Base-by-base conservation (phyloP, 1,284 basidiomycete species). In the Pulchroboletus neoregius region DNA sequence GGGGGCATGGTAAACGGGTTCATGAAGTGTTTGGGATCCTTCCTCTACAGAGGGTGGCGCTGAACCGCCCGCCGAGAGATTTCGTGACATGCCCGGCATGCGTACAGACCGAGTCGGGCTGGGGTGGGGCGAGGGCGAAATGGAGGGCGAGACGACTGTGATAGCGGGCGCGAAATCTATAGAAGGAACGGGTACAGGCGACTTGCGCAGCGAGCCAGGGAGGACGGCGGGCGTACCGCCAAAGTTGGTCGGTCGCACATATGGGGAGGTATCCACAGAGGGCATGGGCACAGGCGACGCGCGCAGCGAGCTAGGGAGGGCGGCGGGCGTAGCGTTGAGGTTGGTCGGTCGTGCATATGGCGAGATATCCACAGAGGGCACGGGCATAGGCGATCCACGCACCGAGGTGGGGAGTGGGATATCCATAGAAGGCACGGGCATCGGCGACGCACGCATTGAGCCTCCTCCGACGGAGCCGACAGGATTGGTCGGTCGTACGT, bases 11-110 rank as follows among this genome's bases (percentile, higher is more conserved):
- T 24, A 32, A 1, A 41, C 35, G 5, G 22, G 47, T 1, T 60
- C 57, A 34, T 60, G 59, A 3, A 60, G 38, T 4, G 60, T 61
- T 24, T 50, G 57, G 3, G 57, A 56, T 10, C 47, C 49, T 0
- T 55, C 57, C 0, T 58, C 59, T 11, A 31, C 15, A 3, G 34
- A 13, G 2, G 20, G 26, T 18, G 13, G 20, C 0, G 24, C 56
- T 9, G 13, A 24, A 1, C 4, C 4, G 13, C 22, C 15, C 3
- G 12, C 41, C 5, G 43, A 36, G 5, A 23, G 37, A 11, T 13
- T 30, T 5, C 23, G 47, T 8, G 44, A 36, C 2, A 26, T 10
- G 7, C 31, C 27, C 3, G 35, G 3, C 23, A 11, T 6, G 11
- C 33, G 39, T 4, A 8, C 13, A 9, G 57, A 48, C 1, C 56